Percentiles rank a stretch among this genome's conserved stretches.
These are phyloP conservation scores for Cytospora paraplurivora DNA, from an alignment of 2,329 filamentous ascomycete genomes.

Conservation along the genomic window DNA sequence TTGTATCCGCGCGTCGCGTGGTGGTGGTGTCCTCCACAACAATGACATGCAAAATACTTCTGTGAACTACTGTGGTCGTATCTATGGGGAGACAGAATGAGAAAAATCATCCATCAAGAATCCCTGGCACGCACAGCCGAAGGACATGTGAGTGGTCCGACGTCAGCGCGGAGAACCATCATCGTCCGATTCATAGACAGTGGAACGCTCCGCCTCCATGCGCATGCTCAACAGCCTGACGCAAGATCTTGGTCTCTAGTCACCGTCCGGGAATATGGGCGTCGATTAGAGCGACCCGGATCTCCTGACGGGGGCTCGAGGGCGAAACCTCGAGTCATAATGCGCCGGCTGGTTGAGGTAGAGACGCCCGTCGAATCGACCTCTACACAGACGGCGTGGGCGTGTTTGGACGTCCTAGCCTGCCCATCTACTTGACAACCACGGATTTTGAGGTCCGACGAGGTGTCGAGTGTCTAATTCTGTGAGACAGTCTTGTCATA, in stretches of 20 bases:
- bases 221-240: background rate
- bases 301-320: background rate
- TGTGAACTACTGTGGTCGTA: no score
- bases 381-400: background rate
- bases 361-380: background rate
- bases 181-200: background rate
- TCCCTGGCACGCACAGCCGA: no score
- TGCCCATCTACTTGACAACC: background rate
- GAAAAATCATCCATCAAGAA: no score
- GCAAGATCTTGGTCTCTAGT: background rate
- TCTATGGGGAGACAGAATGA: no score
- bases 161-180: background rate
- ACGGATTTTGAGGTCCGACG: background rate
- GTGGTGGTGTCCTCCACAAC: no score
- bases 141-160: background rate
- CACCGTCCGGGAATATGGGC: background rate
- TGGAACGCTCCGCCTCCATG: background rate
- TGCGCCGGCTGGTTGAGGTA: background rate
- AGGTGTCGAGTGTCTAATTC: background rate
- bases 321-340: background rate
- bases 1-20: background rate
- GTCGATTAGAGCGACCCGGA: background rate
- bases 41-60: no score
- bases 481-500: background rate
- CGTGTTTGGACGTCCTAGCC: background rate